Conservation (phyloP, 352 stramenopile genomes). For the Pythium coloratum region DNA sequence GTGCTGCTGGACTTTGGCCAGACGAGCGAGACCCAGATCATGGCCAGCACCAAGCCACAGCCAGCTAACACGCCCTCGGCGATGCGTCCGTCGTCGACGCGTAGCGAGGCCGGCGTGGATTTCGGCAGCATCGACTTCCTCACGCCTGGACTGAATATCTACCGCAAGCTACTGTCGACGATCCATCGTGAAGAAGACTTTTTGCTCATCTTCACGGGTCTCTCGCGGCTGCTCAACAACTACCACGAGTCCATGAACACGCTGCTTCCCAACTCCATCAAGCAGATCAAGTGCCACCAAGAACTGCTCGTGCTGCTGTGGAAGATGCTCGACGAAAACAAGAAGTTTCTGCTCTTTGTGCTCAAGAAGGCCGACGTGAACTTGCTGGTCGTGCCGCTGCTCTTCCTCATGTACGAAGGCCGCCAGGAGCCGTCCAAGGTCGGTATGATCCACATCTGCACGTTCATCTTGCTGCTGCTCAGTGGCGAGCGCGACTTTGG, state of each 20-base stretch:
- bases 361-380: conserved; percentile 95
- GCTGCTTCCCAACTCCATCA: conserved; percentile 92
- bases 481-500: conserved; percentile 97
- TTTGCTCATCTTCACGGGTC: conserved; percentile 90
- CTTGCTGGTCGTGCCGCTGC: conserved; percentile 77
- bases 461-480: conserved; percentile 97
- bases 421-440: conserved; percentile 93
- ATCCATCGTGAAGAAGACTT: conserved; percentile 89
- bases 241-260: conserved; percentile 94
- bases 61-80: conserved; percentile 37
- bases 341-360: conserved; percentile 93
- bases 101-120: conserved; percentile 38
- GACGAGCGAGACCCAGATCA: conserved; percentile 48
- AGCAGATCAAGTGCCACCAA: conserved; percentile 96
- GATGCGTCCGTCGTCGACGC: conserved; percentile 34
- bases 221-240: conserved; percentile 97
- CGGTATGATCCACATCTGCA: conserved; percentile 98
- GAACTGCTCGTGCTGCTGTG: conserved; percentile 97
- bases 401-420: conserved; percentile 93
- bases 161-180: conserved; percentile 62
- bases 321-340: conserved; percentile 98
- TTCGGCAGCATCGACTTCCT: conserved; percentile 26
- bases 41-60: conserved; percentile 55
- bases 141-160: conserved; percentile 45
- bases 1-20: conserved; percentile 94